These are phyloP conservation scores for Gonapodya sp. DNA, from an alignment of 192 early-diverging fungal species.

Conservation along the genomic window DNA sequence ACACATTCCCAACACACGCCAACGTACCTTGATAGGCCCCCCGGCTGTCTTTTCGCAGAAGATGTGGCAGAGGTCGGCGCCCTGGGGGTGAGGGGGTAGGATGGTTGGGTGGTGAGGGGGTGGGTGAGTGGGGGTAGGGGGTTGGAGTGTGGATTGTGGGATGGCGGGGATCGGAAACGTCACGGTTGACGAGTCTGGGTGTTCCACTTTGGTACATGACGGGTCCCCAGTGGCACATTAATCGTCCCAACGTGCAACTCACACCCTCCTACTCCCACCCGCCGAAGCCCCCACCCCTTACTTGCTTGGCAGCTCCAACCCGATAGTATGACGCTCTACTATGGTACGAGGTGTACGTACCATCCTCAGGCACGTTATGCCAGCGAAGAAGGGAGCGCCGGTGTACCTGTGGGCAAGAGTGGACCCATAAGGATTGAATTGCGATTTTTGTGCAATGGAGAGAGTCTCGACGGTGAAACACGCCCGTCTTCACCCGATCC, in stretches of 20 bases:
- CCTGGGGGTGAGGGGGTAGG: slow-evolving; percentile 34
- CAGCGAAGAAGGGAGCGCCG: slow-evolving; percentile 87
- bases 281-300: too few species aligned
- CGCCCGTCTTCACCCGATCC: background rate
- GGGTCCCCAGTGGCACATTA: background rate
- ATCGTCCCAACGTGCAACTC: background rate
- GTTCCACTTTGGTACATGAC: too few species aligned
- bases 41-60: slow-evolving; percentile 75
- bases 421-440: background rate
- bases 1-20: too few species aligned
- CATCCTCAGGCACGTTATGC: slow-evolving; percentile 54
- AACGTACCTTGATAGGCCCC: slow-evolving; percentile 58
- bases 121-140: background rate
- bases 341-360: too few species aligned
- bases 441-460: background rate
- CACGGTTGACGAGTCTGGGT: too few species aligned
- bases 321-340: too few species aligned
- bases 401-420: slow-evolving; percentile 51
- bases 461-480: background rate
- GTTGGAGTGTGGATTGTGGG: background rate
- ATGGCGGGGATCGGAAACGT: background rate
- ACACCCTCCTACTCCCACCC: too few species aligned
- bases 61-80: slow-evolving; percentile 76
- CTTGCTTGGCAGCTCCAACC: too few species aligned
- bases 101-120: background rate